Conservation (phyloP, 2,329 filamentous ascomycete genomes). For the Bipolaris victoriae region DNA sequence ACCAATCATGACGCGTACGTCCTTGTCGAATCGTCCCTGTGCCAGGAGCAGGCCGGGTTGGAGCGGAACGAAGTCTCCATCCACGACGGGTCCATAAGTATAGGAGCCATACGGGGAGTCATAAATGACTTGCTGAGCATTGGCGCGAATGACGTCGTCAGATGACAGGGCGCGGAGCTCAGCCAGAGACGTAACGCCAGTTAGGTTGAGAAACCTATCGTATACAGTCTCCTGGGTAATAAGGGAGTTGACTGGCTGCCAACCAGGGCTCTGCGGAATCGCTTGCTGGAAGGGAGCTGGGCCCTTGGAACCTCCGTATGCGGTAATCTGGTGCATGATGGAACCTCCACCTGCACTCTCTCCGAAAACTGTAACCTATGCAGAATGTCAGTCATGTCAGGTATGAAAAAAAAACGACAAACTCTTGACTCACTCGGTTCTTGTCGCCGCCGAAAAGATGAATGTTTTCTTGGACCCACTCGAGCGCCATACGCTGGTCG, state of each 20-base stretch:
- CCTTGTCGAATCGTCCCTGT: constrained; percentile 47
- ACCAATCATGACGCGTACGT: constrained; percentile 45
- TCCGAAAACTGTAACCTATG: constrained; percentile 42
- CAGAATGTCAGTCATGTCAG: neutral
- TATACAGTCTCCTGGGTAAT: constrained; percentile 40
- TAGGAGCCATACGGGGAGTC: constrained; percentile 44
- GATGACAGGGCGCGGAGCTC: constrained; percentile 42
- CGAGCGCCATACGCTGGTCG: constrained; percentile 49
- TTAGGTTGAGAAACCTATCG: constrained; percentile 38
- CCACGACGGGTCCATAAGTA: constrained; percentile 44
- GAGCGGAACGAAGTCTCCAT: constrained; percentile 42
- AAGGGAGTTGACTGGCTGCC: constrained; percentile 36
- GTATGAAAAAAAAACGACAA: neutral
- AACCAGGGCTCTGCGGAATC: constrained; percentile 51
- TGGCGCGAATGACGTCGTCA: constrained; percentile 45
- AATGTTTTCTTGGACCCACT: constrained; percentile 51
- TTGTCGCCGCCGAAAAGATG: constrained; percentile 49
- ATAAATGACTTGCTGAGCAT: constrained; percentile 37
- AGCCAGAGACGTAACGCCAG: constrained; percentile 42
- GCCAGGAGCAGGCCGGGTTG: constrained; percentile 46
- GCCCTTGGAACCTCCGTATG: constrained; percentile 50
- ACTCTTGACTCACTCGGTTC: constrained; percentile 32
- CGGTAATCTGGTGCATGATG: constrained; percentile 51
- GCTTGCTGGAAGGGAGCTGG: constrained; percentile 48
- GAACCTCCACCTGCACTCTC: constrained; percentile 48